Evolutionary conservation across 805 yeast species (phyloP), one percentile per base, ranked within the genome.

Genomic region (Suhomyces vadensis): DNA sequence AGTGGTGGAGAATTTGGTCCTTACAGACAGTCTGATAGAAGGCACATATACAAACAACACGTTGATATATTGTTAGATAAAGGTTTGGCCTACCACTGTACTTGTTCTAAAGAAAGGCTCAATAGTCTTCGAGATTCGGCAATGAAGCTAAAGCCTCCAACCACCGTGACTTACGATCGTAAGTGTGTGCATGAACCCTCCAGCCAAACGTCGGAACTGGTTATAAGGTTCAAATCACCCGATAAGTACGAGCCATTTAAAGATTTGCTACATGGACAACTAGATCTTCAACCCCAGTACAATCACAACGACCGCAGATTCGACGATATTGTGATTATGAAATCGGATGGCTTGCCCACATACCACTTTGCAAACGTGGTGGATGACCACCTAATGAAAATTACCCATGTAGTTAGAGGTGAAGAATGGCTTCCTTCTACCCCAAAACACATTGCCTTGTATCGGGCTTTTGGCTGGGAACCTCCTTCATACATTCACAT

Each of bases 371-470:
- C 99, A 11, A 92, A 88, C 57, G 96, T 94, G 5, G 79, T 94
- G 3, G 99, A 94, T 60, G 99, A 94, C 60, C 95, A 91, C 61
- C 67, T 87, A 37, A 94, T 94, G 99, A 64, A 81, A 37, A 86
- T 94, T 35, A 87, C 97, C 0, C 97, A 94, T 64, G 99, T 94
- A 6, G 82, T 94, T 4, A 74, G 99, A 53, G 99, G 99, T 25
- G 99, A 94, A 58, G 99, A 94, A 63, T 94, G 99, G 99, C 68
- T 94, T 8, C 86, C 96, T 1, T 88, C 98, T 0, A 94, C 99
- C 0, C 96, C 97, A 2, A 92, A 91, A 55, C 99, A 94, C 57
- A 74, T 90, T 37, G 92, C 96, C 0, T 62, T 94, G 41, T 95
- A 94, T 60, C 55, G 75, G 13, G 95, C 97, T 0, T 84, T 92